phyloP scores from a whole-genome alignment of 257 asterid species.

The Solanum ossicruentum region DNA sequence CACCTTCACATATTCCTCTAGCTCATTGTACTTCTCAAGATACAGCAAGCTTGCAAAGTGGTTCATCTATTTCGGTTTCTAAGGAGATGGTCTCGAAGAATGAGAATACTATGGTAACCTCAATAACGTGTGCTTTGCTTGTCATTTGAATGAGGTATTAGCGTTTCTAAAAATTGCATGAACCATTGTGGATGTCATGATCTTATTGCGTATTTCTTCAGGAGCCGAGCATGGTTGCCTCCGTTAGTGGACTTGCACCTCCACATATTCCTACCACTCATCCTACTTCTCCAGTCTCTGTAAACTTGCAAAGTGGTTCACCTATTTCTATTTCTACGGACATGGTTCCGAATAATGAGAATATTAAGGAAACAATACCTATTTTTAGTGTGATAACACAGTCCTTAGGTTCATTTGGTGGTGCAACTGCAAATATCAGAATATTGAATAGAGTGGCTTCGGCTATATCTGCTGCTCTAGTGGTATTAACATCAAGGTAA shows the following conservation, averaged over 20 bases:
- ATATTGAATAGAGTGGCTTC: too few species aligned
- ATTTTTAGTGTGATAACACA: too few species aligned
- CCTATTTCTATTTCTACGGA: too few species aligned
- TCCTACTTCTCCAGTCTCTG: constrained; percentile 45
- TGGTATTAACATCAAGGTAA: constrained; percentile 39
- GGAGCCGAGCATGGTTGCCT: constrained; percentile 66
- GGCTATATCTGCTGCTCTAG: too few species aligned
- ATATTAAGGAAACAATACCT: too few species aligned
- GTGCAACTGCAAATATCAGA: too few species aligned
- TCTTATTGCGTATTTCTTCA: constrained; percentile 14
- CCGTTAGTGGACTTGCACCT: constrained; percentile 48
- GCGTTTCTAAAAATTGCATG: not conserved
- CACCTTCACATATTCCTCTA: constrained; percentile 50
- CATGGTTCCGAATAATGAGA: too few species aligned
- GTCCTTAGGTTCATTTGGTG: too few species aligned
- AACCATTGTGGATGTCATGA: not conserved
- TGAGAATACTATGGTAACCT: constrained; percentile 43
- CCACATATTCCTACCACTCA: constrained; percentile 60
- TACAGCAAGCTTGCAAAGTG: constrained; percentile 43
- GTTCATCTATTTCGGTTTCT: constrained; percentile 65
- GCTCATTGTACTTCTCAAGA: constrained; percentile 65
- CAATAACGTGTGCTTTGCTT: too few species aligned
- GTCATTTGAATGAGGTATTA: too few species aligned
- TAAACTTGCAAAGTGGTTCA: constrained; percentile 10
- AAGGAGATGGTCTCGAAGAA: constrained; percentile 38